Evolutionary conservation across 2,329 filamentous ascomycete species (phyloP).

Genomic region (Madurella mycetomatis): DNA sequence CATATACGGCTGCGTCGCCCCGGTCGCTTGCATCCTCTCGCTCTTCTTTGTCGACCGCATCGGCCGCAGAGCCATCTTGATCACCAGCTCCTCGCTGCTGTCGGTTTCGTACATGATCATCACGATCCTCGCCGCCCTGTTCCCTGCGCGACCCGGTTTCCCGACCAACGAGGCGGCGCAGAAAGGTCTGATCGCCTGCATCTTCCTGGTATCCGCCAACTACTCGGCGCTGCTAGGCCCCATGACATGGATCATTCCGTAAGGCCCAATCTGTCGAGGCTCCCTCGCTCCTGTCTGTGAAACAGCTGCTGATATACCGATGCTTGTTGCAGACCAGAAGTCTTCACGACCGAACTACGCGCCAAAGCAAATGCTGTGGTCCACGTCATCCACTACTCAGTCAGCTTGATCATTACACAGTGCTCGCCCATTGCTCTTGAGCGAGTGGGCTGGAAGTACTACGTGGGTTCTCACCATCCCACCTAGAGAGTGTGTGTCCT

Average conservation of each 20-base stretch:
- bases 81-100: slow-evolving; percentile 34
- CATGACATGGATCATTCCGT: slow-evolving; percentile 43
- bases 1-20: slow-evolving; percentile 36
- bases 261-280: slow-evolving; percentile 13
- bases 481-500: too few relatives aligned
- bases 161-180: slow-evolving; percentile 37
- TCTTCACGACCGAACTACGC: slow-evolving; percentile 38
- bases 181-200: slow-evolving; percentile 37
- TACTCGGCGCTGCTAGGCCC: slow-evolving; percentile 36
- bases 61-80: slow-evolving; percentile 34
- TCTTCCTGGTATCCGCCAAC: slow-evolving; percentile 38
- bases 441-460: slow-evolving; percentile 39
- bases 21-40: slow-evolving; percentile 35
- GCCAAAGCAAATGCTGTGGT: slow-evolving; percentile 40
- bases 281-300: not conserved
- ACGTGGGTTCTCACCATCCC: slow-evolving; percentile 24
- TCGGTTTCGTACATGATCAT: slow-evolving; percentile 38
- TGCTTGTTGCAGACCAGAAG: slow-evolving; percentile 31
- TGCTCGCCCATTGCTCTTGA: slow-evolving; percentile 38
- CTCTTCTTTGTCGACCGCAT: slow-evolving; percentile 38
- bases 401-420: slow-evolving; percentile 38
- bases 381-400: slow-evolving; percentile 39
- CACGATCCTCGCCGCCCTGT: slow-evolving; percentile 36
- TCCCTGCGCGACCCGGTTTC: slow-evolving; percentile 33
- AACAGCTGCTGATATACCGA: not conserved